These are phyloP conservation scores for Verticillium zaregamsianum DNA, from an alignment of 2,329 filamentous ascomycete genomes.

Conservation along the genomic window DNA sequence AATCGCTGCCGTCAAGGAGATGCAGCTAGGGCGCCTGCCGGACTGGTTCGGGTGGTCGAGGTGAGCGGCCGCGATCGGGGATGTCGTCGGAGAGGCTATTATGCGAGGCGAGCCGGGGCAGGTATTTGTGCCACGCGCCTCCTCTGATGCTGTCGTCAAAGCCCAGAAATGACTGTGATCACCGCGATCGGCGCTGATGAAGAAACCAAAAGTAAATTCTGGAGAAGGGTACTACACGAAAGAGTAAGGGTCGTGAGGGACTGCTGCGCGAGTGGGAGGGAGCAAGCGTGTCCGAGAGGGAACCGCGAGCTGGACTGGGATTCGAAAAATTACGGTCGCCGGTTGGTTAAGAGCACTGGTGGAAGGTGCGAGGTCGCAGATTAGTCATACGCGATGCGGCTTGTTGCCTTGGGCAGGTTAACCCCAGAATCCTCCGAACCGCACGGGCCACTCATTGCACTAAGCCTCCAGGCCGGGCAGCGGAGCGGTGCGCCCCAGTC, in stretches of 20 bases:
- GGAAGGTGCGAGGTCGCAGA: background rate
- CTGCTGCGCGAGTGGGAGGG: background rate
- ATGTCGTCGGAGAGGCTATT: background rate
- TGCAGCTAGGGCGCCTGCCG: background rate
- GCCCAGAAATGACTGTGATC: background rate
- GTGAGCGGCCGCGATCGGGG: background rate
- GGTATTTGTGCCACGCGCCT: background rate
- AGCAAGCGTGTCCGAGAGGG: background rate
- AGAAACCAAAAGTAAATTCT: background rate
- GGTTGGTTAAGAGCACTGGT: background rate
- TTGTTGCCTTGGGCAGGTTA: background rate
- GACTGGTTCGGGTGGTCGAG: background rate
- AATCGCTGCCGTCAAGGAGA: background rate
- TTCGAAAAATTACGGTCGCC: slow-evolving; percentile 1
- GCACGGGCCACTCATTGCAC: background rate
- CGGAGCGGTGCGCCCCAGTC: too few relatives aligned
- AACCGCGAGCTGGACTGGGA: background rate
- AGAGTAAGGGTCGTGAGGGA: background rate
- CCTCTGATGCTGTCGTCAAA: background rate
- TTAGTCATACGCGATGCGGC: background rate
- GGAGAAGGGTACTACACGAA: background rate
- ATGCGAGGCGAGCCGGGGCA: background rate
- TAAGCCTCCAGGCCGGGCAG: background rate
- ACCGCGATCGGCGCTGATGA: background rate
- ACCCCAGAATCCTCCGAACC: background rate